A percentile compares a stretch with the other conserved stretches of the same genome.
phyloP scores from a whole-genome alignment of 345 rosid genomes.

The Eucalyptus curtisii region DNA sequence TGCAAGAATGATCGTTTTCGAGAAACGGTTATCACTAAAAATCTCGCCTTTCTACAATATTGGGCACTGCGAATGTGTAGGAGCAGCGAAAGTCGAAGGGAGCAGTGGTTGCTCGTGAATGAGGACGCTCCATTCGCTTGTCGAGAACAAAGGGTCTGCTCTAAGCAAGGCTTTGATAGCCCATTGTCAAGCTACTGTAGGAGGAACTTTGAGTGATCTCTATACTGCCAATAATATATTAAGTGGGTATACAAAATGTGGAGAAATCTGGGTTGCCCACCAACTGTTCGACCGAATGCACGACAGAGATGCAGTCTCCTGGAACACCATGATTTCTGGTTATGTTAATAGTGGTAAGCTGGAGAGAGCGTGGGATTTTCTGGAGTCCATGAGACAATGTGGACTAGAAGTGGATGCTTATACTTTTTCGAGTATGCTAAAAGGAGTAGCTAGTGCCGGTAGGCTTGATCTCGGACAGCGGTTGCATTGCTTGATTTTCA shows the following conservation, averaged over 20 bases:
- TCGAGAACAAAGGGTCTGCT: constrained; percentile 8
- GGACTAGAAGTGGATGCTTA: constrained; percentile 31
- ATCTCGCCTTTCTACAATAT: not conserved
- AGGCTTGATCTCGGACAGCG: constrained; percentile 40
- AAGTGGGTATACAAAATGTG: constrained; percentile 8
- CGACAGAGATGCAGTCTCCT: constrained; percentile 44
- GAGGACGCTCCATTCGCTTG: constrained; percentile 15
- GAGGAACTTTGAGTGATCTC: constrained; percentile 25
- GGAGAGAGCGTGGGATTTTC: constrained; percentile 24
- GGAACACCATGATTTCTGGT: constrained; percentile 74
- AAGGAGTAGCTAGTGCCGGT: constrained; percentile 39
- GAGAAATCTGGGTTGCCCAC: constrained; percentile 16
- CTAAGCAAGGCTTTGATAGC: constrained; percentile 13
- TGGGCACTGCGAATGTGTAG: not conserved
- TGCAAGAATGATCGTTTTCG: not conserved
- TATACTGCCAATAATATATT: constrained; percentile 48
- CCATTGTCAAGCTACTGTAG: constrained; percentile 37
- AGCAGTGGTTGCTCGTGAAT: constrained; percentile 1
- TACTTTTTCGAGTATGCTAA: constrained; percentile 53
- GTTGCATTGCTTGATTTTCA: constrained; percentile 42
- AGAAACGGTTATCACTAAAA: not conserved
- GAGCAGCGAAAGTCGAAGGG: not conserved
- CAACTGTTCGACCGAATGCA: constrained; percentile 51
- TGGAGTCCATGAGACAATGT: constrained; percentile 24
- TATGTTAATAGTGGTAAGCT: constrained; percentile 32